Conservation (phyloP, 2,329 filamentous ascomycete species). For the Parastagonospora avenae region DNA sequence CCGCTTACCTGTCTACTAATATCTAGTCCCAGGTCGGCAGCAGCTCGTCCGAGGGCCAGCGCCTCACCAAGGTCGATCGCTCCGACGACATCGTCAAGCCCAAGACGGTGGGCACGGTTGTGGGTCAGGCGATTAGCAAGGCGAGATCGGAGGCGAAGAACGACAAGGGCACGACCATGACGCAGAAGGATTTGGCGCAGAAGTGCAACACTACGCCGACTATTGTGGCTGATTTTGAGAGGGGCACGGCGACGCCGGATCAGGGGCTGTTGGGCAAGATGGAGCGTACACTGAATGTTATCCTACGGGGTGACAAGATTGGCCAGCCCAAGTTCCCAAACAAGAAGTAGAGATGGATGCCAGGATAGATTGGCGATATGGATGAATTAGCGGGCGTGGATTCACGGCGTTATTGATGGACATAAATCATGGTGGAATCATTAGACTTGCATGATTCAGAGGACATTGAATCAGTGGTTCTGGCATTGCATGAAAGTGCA, state of each 20-base stretch:
- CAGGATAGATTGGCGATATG: not conserved
- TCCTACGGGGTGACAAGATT: constrained; percentile 84
- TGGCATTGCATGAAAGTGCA: not conserved
- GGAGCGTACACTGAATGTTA: constrained; percentile 85
- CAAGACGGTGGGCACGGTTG: constrained; percentile 77
- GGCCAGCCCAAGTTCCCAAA: constrained; percentile 78
- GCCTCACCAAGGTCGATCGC: constrained; percentile 96
- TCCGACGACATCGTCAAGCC: constrained; percentile 97
- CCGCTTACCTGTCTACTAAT: constrained; percentile 4
- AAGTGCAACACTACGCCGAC: constrained; percentile 86
- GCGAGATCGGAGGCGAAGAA: constrained; percentile 81
- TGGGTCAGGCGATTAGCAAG: constrained; percentile 82
- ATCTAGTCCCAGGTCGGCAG: constrained; percentile 8
- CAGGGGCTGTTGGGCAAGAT: constrained; percentile 80
- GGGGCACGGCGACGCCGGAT: constrained; percentile 76
- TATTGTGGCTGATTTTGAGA: constrained; percentile 84
- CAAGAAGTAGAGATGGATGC: constrained; percentile 61
- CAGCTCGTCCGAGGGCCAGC: constrained; percentile 76
- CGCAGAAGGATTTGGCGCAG: constrained; percentile 84
- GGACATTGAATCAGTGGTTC: not conserved
- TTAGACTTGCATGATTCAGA: not conserved
- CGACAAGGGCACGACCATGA: constrained; percentile 74
- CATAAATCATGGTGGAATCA: not conserved
- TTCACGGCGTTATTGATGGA: constrained; percentile 5
- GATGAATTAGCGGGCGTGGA: constrained; percentile 8